phyloP scores from a whole-genome alignment of 495 filamentous ascomycete genomes.

The Neurospora tetrasperma region DNA sequence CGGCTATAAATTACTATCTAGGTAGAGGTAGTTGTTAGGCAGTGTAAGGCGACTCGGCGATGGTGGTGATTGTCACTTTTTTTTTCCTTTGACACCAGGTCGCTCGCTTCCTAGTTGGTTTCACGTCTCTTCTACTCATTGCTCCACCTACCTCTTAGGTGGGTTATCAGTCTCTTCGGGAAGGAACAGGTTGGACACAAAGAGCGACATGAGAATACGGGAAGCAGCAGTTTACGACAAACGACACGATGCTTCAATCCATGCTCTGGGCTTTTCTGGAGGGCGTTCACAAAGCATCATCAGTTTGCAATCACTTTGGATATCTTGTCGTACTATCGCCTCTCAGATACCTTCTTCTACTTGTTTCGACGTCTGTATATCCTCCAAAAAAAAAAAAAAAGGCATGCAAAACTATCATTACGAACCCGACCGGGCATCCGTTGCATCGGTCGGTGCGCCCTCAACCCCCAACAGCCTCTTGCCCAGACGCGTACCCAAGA shows the following conservation, averaged over 20 bases:
- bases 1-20: neutral
- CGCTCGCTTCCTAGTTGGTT: neutral
- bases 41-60: neutral
- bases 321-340: neutral
- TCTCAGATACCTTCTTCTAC: neutral
- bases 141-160: neutral
- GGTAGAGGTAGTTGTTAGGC: neutral
- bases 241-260: neutral
- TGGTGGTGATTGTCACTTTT: neutral
- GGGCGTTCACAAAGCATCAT: neutral
- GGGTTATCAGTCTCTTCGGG: neutral
- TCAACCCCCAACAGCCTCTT: constrained; percentile 8
- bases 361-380: neutral
- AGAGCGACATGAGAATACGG: constrained; percentile 7
- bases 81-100: neutral
- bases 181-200: neutral
- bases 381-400: neutral
- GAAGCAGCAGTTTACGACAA: constrained; percentile 15
- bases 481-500: neutral
- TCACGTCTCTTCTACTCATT: neutral
- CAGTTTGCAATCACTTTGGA: neutral
- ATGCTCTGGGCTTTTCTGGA: neutral
- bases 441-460: constrained; percentile 4
- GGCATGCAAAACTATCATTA: neutral
- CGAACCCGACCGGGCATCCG: constrained; percentile 11